Evolutionary conservation across 768 basidiomycete species (phyloP).

Genomic region (Flagelloscypha sp.): DNA sequence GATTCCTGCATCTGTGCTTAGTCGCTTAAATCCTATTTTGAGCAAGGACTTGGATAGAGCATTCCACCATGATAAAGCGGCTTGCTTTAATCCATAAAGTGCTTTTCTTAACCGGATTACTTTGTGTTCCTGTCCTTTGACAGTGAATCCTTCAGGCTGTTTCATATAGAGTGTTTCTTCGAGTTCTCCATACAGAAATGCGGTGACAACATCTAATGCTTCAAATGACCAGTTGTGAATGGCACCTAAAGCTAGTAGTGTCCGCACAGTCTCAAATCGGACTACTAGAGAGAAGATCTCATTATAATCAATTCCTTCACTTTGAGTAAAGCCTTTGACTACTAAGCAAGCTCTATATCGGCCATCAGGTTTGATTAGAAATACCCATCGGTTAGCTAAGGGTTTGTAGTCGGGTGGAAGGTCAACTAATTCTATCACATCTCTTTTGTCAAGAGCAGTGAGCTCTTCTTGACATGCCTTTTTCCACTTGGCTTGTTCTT

Average conservation of each 20-base stretch:
- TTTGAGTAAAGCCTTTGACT: slow-evolving; percentile 29
- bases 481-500: no score
- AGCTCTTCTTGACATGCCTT: no score
- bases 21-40: slow-evolving; percentile 19
- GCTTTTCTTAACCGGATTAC: slow-evolving; percentile 13
- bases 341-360: slow-evolving; percentile 31
- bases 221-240: slow-evolving; percentile 12
- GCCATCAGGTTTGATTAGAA: slow-evolving; percentile 19
- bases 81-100: slow-evolving; percentile 24
- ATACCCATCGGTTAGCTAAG: no score
- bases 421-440: no score
- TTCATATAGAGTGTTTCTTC: slow-evolving; percentile 20
- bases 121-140: slow-evolving; percentile 3
- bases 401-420: no score
- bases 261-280: slow-evolving; percentile 11
- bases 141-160: slow-evolving; percentile 11
- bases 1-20: slow-evolving; percentile 17
- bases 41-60: slow-evolving; percentile 11
- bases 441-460: no score
- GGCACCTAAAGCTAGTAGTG: slow-evolving; percentile 16
- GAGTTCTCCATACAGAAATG: slow-evolving; percentile 18
- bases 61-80: slow-evolving; percentile 22
- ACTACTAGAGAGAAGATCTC: slow-evolving; percentile 19
- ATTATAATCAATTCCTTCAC: slow-evolving; percentile 24
- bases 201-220: slow-evolving; percentile 15